A percentile compares a stretch with the other conserved stretches of the same genome.
Evolutionary conservation across 75 land plant species (phyloP).

Genomic region (Pinus tabuliformis): DNA sequence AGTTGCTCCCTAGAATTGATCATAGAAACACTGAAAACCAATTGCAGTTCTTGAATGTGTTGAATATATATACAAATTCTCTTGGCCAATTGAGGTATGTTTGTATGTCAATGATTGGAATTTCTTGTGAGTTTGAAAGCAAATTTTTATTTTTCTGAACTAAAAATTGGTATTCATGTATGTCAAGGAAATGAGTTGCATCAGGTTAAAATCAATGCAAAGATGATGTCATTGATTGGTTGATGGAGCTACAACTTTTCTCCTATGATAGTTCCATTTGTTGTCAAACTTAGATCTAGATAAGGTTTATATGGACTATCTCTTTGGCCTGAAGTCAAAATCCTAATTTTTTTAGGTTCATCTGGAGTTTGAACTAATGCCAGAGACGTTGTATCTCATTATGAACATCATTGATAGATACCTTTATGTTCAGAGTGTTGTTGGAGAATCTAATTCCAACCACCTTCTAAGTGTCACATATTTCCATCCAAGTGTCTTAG

Average conservation of each 20-base stretch:
- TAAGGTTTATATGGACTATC: neutral
- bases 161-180: neutral
- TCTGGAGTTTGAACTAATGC: too few relatives aligned
- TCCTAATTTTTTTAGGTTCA: neutral
- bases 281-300: neutral
- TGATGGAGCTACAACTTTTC: constrained; percentile 49
- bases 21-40: constrained; percentile 62
- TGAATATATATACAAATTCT: constrained; percentile 43
- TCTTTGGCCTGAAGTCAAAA: neutral
- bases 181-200: constrained; percentile 38
- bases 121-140: neutral
- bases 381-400: too few relatives aligned
- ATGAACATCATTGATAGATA: too few relatives aligned
- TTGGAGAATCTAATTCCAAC: too few relatives aligned
- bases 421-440: too few relatives aligned
- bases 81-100: constrained; percentile 57
- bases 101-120: neutral
- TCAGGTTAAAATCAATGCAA: constrained; percentile 68
- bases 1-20: constrained; percentile 60
- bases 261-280: neutral
- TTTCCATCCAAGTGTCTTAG: too few relatives aligned
- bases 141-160: neutral
- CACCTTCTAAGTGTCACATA: too few relatives aligned
- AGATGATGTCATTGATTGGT: constrained; percentile 92
- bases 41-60: constrained; percentile 66